These are phyloP conservation scores for Xylariaceae sp. DNA, from an alignment of 2,329 filamentous ascomycete genomes.

Conservation along the genomic window DNA sequence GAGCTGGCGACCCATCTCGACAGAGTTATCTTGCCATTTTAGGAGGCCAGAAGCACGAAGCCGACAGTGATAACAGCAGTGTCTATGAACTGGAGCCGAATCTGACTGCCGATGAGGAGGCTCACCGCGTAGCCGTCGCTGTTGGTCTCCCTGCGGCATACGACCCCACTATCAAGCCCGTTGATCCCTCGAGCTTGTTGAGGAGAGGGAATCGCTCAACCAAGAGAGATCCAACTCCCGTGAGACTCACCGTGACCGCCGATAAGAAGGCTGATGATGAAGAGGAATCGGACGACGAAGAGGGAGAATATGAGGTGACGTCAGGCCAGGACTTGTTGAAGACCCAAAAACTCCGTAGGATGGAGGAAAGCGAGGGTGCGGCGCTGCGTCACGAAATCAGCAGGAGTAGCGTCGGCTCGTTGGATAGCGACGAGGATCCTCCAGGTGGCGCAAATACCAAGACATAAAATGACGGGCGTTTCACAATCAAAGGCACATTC, in stretches of 20 bases:
- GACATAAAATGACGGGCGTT: slow-evolving; percentile 22
- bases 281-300: slow-evolving; percentile 34
- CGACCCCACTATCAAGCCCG: slow-evolving; percentile 60
- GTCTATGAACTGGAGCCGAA: slow-evolving; percentile 52
- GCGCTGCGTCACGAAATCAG: slow-evolving; percentile 27
- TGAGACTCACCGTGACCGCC: slow-evolving; percentile 36
- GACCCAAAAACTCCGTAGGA: slow-evolving; percentile 36
- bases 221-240: slow-evolving; percentile 5
- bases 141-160: slow-evolving; percentile 59
- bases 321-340: slow-evolving; percentile 39
- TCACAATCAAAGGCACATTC: neutral
- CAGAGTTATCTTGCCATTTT: slow-evolving; percentile 77
- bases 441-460: slow-evolving; percentile 32
- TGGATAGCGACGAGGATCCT: slow-evolving; percentile 34
- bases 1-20: slow-evolving; percentile 69
- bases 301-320: slow-evolving; percentile 41
- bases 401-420: slow-evolving; percentile 32
- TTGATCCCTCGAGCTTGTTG: slow-evolving; percentile 34
- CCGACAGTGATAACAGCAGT: slow-evolving; percentile 50
- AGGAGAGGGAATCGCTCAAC: slow-evolving; percentile 21
- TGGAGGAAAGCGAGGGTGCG: slow-evolving; percentile 32
- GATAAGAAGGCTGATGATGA: slow-evolving; percentile 35
- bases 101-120: slow-evolving; percentile 58
- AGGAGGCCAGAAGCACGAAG: slow-evolving; percentile 56
- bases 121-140: slow-evolving; percentile 60